Conservation (phyloP, 495 filamentous ascomycete species). For the Amniculicola lignicola region DNA sequence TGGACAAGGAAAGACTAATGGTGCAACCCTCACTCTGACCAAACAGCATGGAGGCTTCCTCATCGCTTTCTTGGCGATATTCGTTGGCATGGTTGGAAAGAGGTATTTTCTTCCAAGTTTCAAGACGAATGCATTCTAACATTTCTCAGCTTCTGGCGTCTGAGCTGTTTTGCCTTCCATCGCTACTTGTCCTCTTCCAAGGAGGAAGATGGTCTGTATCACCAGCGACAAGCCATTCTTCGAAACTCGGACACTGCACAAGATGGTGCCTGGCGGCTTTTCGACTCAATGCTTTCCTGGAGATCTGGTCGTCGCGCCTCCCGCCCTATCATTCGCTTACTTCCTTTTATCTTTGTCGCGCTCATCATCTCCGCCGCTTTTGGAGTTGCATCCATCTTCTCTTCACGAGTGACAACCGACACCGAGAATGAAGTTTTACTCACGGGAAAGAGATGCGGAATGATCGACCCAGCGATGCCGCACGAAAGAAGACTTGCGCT, state of each 20-base stretch:
- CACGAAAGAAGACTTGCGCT: background rate
- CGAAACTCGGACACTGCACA: constrained; percentile 37
- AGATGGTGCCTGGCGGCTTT: constrained; percentile 34
- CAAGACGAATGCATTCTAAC: background rate
- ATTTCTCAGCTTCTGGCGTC: constrained; percentile 40
- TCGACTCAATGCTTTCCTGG: constrained; percentile 38
- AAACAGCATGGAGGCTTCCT: constrained; percentile 40
- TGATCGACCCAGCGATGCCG: background rate
- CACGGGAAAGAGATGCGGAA: constrained; percentile 5
- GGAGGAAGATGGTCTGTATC: constrained; percentile 26
- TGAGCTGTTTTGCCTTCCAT: constrained; percentile 44
- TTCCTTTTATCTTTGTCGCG: constrained; percentile 38
- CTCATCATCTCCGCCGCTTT: constrained; percentile 38
- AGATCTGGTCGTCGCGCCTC: constrained; percentile 27
- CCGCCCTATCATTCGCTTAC: constrained; percentile 30
- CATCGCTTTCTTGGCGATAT: constrained; percentile 45
- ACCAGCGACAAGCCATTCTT: constrained; percentile 43
- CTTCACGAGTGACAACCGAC: constrained; percentile 14
- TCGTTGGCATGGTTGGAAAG: constrained; percentile 41
- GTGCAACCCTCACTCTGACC: constrained; percentile 46
- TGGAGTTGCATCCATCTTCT: constrained; percentile 37
- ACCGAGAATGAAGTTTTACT: constrained; percentile 26
- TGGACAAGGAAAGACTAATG: constrained; percentile 44
- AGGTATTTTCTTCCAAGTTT: background rate
- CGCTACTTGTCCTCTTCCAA: constrained; percentile 27